These are phyloP conservation scores for Amorphotheca resinae DNA, from an alignment of 495 filamentous ascomycete species.

Conservation along the genomic window DNA sequence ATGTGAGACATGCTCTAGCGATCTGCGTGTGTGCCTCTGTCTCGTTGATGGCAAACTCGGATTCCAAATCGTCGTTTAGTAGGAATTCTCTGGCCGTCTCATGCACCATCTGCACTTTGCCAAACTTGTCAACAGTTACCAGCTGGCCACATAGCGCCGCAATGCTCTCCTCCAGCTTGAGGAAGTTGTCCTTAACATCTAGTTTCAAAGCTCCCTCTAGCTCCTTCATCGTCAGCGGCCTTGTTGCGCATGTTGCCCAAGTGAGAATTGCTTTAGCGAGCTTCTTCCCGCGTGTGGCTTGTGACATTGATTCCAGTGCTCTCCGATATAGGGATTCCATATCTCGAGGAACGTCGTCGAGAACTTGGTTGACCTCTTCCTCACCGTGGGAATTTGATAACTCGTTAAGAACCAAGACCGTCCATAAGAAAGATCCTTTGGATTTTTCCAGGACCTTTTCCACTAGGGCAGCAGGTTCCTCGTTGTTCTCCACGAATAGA, in stretches of 20 bases:
- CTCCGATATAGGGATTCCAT: constrained; percentile 11
- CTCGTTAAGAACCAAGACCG: constrained; percentile 8
- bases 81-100: constrained; percentile 24
- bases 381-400: neutral
- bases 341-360: constrained; percentile 7
- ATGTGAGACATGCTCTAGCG: constrained; percentile 21
- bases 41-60: constrained; percentile 23
- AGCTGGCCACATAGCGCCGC: constrained; percentile 26
- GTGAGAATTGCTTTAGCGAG: constrained; percentile 13
- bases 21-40: constrained; percentile 20
- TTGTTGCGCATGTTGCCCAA: constrained; percentile 6
- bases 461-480: neutral
- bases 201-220: constrained; percentile 8
- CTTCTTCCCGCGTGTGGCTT: neutral
- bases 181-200: constrained; percentile 6
- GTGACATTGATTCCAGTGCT: constrained; percentile 4
- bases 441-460: constrained; percentile 12
- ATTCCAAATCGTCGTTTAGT: neutral
- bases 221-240: constrained; percentile 8
- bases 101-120: constrained; percentile 28
- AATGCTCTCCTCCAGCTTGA: constrained; percentile 3
- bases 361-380: neutral
- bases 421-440: constrained; percentile 15
- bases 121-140: constrained; percentile 24
- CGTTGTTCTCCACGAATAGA: neutral